Conservation (phyloP, 106 monocot species). For the Allium cepa region DNA sequence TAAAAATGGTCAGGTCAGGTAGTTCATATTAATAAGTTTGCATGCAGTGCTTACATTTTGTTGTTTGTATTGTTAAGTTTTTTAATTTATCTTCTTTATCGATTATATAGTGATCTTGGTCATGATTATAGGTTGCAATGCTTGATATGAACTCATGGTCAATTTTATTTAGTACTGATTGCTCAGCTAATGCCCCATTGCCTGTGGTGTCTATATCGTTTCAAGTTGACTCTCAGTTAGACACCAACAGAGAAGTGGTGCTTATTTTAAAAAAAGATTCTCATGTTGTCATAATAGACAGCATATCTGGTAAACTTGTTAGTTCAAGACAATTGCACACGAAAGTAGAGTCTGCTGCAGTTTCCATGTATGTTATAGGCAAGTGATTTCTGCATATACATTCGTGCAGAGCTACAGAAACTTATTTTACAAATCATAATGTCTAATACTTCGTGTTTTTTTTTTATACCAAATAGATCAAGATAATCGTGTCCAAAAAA, state of each 20-base stretch:
- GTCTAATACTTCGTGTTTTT: background rate
- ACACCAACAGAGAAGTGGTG: slow-evolving; percentile 24
- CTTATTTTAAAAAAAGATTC: slow-evolving; percentile 68
- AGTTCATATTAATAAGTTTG: too few relatives aligned
- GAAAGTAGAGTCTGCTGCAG: slow-evolving; percentile 46
- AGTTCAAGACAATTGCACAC: slow-evolving; percentile 26
- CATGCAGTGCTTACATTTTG: too few relatives aligned
- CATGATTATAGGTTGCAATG: slow-evolving; percentile 53
- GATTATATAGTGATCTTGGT: background rate
- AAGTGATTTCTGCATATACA: slow-evolving; percentile 38
- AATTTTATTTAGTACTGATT: slow-evolving; percentile 39
- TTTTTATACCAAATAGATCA: slow-evolving; percentile 20
- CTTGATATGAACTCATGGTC: slow-evolving; percentile 52
- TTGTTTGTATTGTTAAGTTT: too few relatives aligned
- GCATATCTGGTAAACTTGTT: slow-evolving; percentile 42
- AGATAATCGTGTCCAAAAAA: slow-evolving; percentile 8
- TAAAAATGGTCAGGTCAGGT: slow-evolving; percentile 72
- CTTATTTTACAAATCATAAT: background rate
- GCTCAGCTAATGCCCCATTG: slow-evolving; percentile 34
- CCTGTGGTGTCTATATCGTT: slow-evolving; percentile 40
- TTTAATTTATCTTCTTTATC: too few relatives aligned
- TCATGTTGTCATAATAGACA: slow-evolving; percentile 40
- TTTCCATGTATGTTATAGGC: slow-evolving; percentile 94
- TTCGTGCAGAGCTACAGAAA: background rate
- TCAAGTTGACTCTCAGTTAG: slow-evolving; percentile 21